These are phyloP conservation scores for Friedmanniomyces simplex DNA, from an alignment of 495 filamentous ascomycete genomes.

Conservation along the genomic window DNA sequence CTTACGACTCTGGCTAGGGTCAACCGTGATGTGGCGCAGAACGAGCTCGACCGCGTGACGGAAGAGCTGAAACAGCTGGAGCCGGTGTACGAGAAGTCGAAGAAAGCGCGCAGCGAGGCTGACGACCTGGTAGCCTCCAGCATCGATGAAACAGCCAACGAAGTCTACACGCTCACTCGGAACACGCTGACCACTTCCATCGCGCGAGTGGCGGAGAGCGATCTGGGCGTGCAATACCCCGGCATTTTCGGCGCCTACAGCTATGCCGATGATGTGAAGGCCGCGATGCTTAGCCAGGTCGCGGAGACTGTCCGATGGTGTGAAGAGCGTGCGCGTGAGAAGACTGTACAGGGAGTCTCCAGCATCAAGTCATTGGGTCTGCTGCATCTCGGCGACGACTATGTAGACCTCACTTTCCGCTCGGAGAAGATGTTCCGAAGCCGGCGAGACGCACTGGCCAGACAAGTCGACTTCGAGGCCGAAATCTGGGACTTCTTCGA, in stretches of 20 bases:
- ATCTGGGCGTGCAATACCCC: constrained; percentile 75
- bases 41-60: constrained; percentile 75
- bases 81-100: constrained; percentile 72
- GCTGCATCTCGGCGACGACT: constrained; percentile 79
- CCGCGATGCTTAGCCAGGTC: constrained; percentile 82
- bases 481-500: constrained; percentile 94
- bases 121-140: constrained; percentile 68
- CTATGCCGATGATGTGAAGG: constrained; percentile 83
- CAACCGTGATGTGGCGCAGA: constrained; percentile 75
- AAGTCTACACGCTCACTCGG: constrained; percentile 75
- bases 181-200: constrained; percentile 62
- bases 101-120: constrained; percentile 70
- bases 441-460: constrained; percentile 65
- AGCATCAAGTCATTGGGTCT: constrained; percentile 80
- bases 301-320: constrained; percentile 64
- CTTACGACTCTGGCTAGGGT: constrained; percentile 71
- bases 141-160: constrained; percentile 73
- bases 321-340: constrained; percentile 71
- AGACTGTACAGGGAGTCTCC: constrained; percentile 73
- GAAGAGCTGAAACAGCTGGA: constrained; percentile 72
- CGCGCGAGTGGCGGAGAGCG: constrained; percentile 57
- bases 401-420: constrained; percentile 71
- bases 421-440: constrained; percentile 86
- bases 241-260: constrained; percentile 76
- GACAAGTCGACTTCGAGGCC: constrained; percentile 75